Base-by-base conservation (phyloP, 208 protist species). In the Sergeia podlipaevii region DNA sequence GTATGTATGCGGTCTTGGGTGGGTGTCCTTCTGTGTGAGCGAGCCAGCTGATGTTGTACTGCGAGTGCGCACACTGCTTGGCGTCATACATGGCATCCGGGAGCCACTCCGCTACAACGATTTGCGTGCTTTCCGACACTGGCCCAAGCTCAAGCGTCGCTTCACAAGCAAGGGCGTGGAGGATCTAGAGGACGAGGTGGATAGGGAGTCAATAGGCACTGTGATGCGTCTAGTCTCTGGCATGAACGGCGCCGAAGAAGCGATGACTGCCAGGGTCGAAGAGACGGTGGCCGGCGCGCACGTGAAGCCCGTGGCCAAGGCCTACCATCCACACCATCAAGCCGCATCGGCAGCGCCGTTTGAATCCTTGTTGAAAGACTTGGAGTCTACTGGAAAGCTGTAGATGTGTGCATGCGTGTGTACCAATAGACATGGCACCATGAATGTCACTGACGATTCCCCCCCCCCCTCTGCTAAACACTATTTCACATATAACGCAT, bases 1-100 rank as follows among this genome's bases (percentile, higher is more conserved):
- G 4, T 96, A 96, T 65, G 69, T 96, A 21, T 93, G 86, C 52
- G 89, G 89, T 18, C 69, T 96, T 17, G 89, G 89, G 23, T 96
- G 89, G 89, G 63, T 61, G 5, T 77, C 83, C 2, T 94, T 96
- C 47, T 93, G 85, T 49, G 85, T 93, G 20, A 76, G 65, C 55
- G 77, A 88, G 55, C 58, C 83, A 0, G 57, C 69, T 5, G 89
- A 96, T 59, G 89, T 96, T 10, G 85, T 96, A 32, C 65, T 96
- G 65, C 83, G 89, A 20, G 89, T 96, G 61, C 89, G 89, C 33
- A 96, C 89, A 3, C 66, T 94, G 30, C 81, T 80, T 1, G 86
- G 89, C n/a, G 80, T 96, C 32, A 76, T 96, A 18, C 89, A 96
- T 51, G 85, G 85, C 38, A 74, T 94, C 11, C 89, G 89, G 4